Base-by-base conservation (phyloP, 1,284 basidiomycete species). In the Meira nashicola region DNA sequence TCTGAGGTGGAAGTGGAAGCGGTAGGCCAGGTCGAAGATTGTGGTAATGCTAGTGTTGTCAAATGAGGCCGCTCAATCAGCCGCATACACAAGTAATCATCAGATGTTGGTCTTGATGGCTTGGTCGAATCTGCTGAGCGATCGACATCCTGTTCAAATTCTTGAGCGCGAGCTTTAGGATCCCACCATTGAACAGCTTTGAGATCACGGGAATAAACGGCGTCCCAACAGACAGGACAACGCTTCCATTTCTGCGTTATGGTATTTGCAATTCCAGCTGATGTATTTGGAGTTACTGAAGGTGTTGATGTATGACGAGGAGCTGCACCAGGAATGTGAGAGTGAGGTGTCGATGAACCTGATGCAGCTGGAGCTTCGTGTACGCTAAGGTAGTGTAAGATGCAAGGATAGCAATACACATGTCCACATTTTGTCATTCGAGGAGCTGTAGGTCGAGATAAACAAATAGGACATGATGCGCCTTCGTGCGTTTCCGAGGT, bases 371-470 rank as follows among this genome's bases (percentile, higher is more conserved):
- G 17, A 21, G 46, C 14, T 4, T 56, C 57, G 9, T 23, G n/a
- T 21, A 49, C 38, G 44, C 52, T 53, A 71, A 97, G 84, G 77
- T 93, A 95, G 79, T 95, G 94, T n/a, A 78, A 65, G 21, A 77
- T 71, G 65, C 77, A 78, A 8, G 73, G 70, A 48, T 71, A 78
- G 70, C 75, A 79, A 51, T 66, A 79, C 19, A 94, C 92, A 84
- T 96, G 93, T 60, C 92, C 93, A 70, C 92, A 96, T 82, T 90
- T 92, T 50, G 92, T 96, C 90, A 97, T 97, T 50, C 95, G 84
- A 15, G 94, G 90, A 17, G 92, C 91, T 44, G 87, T 86, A 5
- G 93, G 94, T 53, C 89, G 84, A 47, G 89, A 89, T 47, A 99
- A 83, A 80, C 94, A 99, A 66, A 99, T 97, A 2, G 94, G 95